phyloP scores from a whole-genome alignment of 331 rosid species.

The Pyrus hybrid region DNA sequence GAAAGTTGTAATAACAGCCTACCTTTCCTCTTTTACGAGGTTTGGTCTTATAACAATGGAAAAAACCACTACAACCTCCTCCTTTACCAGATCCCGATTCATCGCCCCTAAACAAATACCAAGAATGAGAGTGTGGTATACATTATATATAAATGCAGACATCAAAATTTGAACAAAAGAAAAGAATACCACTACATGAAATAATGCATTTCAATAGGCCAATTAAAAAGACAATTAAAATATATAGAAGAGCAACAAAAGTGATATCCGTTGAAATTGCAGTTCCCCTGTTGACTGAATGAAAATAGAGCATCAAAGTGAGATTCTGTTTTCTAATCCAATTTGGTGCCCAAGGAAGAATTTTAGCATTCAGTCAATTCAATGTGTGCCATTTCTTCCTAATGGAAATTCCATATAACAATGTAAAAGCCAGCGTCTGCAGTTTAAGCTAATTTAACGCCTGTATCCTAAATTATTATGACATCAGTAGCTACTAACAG shows the following conservation, averaged over 20 bases:
- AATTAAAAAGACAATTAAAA: no score
- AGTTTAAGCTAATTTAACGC: no score
- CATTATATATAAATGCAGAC: neutral
- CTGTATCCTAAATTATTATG: no score
- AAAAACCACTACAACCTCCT: conserved; percentile 80
- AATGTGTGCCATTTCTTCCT: neutral
- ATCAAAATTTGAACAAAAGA: neutral
- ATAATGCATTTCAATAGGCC: no score
- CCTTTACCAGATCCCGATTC: conserved; percentile 68
- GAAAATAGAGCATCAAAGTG: neutral
- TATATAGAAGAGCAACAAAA: no score
- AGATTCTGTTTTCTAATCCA: neutral
- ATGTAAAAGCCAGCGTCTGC: neutral
- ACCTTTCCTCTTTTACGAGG: conserved; percentile 62
- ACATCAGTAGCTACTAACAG: no score
- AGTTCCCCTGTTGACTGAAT: no score
- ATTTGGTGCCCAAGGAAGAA: neutral
- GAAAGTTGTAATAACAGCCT: conserved; percentile 6
- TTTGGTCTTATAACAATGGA: conserved; percentile 70
- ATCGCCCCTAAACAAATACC: conserved; percentile 54
- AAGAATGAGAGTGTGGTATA: neutral
- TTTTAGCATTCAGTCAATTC: neutral
- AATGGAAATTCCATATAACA: neutral
- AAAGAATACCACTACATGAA: neutral
- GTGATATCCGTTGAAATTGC: no score